phyloP scores from a whole-genome alignment of 768 basidiomycete species.

The Lactarius hatsudake region DNA sequence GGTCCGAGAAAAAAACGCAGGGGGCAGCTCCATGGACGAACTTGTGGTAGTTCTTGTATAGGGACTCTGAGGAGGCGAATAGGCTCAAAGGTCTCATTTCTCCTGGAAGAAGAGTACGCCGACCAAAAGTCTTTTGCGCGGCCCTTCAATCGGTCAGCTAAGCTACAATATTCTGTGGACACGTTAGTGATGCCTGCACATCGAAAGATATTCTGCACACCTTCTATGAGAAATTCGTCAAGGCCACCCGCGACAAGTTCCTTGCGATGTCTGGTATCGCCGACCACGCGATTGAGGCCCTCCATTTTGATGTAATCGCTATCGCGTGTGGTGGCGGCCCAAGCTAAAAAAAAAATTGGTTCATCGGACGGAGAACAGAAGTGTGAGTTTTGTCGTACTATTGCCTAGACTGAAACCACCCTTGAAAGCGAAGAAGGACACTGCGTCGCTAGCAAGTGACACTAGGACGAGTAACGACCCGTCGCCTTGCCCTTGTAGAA shows the following conservation, averaged over 20 bases:
- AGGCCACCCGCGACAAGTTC: slow-evolving; percentile 72
- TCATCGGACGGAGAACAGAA: neutral
- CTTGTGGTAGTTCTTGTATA: slow-evolving; percentile 24
- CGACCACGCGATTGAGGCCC: slow-evolving; percentile 61
- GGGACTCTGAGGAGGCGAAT: slow-evolving; percentile 7
- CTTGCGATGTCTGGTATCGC: slow-evolving; percentile 55
- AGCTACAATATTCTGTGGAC: slow-evolving; percentile 16
- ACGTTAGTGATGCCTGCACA: neutral
- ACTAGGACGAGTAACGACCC: slow-evolving; percentile 57
- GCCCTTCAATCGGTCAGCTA: slow-evolving; percentile 18
- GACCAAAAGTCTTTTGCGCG: slow-evolving; percentile 22
- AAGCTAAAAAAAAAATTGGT: slow-evolving; percentile 38
- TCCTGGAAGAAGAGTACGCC: neutral
- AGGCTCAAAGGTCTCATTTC: neutral
- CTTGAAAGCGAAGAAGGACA: slow-evolving; percentile 37
- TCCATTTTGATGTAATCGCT: slow-evolving; percentile 58
- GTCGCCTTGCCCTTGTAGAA: slow-evolving; percentile 63
- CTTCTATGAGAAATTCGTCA: neutral
- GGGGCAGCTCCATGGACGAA: neutral
- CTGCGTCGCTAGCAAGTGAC: slow-evolving; percentile 50
- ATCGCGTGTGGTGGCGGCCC: slow-evolving; percentile 71
- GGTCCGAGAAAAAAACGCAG: neutral
- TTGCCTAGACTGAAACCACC: neutral
- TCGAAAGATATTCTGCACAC: slow-evolving; percentile 41
- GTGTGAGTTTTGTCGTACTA: neutral